Base-by-base conservation (phyloP, 2,329 filamentous ascomycete genomes). In the Tolypocladium inflatum region DNA sequence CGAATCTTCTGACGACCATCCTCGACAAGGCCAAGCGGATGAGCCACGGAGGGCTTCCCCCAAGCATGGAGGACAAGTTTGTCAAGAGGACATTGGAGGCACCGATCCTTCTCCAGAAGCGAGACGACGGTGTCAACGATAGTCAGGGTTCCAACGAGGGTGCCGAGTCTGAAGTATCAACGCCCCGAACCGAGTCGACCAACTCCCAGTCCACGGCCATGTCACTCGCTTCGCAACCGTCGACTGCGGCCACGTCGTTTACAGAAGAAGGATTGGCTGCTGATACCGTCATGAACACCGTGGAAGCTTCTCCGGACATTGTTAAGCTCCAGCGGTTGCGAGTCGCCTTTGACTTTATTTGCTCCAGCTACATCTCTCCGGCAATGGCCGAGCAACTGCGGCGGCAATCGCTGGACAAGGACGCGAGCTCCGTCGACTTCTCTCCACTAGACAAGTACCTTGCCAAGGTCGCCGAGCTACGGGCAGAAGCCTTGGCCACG, bases 31-130 rank as follows among this genome's bases (percentile, higher is more conserved):
- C 91, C 6, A 78, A 80, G 60, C 78, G 78, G 6, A 88, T 95
- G 79, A 78, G 80, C n/a, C 72, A 75, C 5, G 76, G 74, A 1
- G 84, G 85, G 0, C 74, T 97, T 11, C 91, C 94, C 2, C 74
- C 77, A 8, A 96, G 88, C 64, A 82, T 99, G 79, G 93, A 97
- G 68, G 89, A 94, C 53, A 87, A 84, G 48, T 95, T 96, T 64
- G 84, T 99, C 10, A 82, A 80, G 55, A 87, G 87, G 66, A 82
- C 82, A 2, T 77, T 99, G 6, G 89, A 94, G 64, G 82, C 86
- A 5, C 93, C 94, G 0, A 77, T 96, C 50, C 76, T 90, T 64
- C 83, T 83, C 38, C 78, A 91, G 45, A 86, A 80, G 66, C 79
- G 84, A 52, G 80, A 85, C 58, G 77, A 83, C 55, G 63, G 63